These are phyloP conservation scores for Boletus rubropictus DNA, from an alignment of 768 basidiomycete species.

Conservation along the genomic window DNA sequence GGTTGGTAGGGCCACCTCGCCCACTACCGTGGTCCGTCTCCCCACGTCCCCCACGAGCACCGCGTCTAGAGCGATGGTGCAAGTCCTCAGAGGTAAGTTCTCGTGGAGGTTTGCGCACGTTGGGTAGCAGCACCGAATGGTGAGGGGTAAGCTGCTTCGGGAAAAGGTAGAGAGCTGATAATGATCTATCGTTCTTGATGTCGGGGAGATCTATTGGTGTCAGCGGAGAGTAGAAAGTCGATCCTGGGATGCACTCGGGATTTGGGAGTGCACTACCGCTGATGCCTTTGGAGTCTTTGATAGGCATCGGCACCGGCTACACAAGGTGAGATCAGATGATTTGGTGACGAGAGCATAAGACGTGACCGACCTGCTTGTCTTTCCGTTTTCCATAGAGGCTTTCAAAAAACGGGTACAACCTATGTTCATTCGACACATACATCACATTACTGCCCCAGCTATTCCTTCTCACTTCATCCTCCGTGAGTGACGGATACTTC, in stretches of 20 bases:
- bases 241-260: conserved; percentile 85
- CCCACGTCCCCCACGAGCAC: conserved; percentile 44
- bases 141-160: conserved; percentile 84
- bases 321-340: conserved; percentile 14
- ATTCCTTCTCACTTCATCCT: conserved; percentile 82
- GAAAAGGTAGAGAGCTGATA: conserved; percentile 86
- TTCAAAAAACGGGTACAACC: conserved; percentile 83
- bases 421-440: conserved; percentile 79
- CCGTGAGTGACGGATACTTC: conserved; percentile 58
- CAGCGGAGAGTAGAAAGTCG: conserved; percentile 80
- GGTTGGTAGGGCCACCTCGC: conserved; percentile 27
- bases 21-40: conserved; percentile 34
- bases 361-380: conserved; percentile 54
- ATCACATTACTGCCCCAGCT: conserved; percentile 78
- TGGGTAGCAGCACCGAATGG: conserved; percentile 74
- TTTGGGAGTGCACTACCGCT: conserved; percentile 77
- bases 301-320: conserved; percentile 72
- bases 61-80: conserved; percentile 54
- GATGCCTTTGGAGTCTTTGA: conserved; percentile 67
- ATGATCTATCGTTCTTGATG: conserved; percentile 79
- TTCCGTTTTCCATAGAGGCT: conserved; percentile 88
- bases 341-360: conserved; percentile 1
- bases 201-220: conserved; percentile 57
- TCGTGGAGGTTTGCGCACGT: conserved; percentile 53
- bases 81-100: conserved; percentile 65